Percentiles rank a stretch among this genome's conserved stretches.
Conservation (phyloP, 2,329 filamentous ascomycete genomes). For the Colletotrichum ledebouriae region DNA sequence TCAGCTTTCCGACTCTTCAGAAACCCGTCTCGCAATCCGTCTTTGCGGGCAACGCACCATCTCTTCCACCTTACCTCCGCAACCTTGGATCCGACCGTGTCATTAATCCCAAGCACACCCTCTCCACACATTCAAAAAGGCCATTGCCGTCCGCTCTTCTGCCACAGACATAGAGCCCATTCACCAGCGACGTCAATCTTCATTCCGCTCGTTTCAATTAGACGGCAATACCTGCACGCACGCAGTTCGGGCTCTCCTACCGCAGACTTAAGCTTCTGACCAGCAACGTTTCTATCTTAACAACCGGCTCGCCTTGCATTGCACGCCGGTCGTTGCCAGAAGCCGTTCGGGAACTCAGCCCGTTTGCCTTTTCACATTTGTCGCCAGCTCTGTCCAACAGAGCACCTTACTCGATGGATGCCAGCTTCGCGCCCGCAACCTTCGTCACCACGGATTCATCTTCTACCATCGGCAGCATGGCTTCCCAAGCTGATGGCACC, state of each 20-base stretch:
- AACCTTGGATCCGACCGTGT: background rate
- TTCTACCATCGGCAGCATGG: constrained; percentile 40
- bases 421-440: constrained; percentile 21
- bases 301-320: constrained; percentile 1
- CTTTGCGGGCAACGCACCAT: constrained; percentile 11
- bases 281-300: background rate
- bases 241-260: background rate
- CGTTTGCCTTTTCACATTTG: background rate
- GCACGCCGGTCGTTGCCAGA: constrained; percentile 9
- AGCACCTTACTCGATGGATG: constrained; percentile 37
- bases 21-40: constrained; percentile 16
- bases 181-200: constrained; percentile 14
- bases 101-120: constrained; percentile 22
- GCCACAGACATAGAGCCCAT: constrained; percentile 7
- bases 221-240: background rate
- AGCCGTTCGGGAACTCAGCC: constrained; percentile 14
- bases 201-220: constrained; percentile 33
- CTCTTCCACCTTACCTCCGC: background rate
- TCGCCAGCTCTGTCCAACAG: constrained; percentile 29
- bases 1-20: constrained; percentile 36
- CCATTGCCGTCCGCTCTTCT: constrained; percentile 21
- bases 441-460: constrained; percentile 35
- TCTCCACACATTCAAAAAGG: constrained; percentile 34
- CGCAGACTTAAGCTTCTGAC: background rate
- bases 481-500: constrained; percentile 33